These are phyloP conservation scores for Eragrostis nindensis DNA, from an alignment of 176 grass and related monocot species.

Conservation along the genomic window DNA sequence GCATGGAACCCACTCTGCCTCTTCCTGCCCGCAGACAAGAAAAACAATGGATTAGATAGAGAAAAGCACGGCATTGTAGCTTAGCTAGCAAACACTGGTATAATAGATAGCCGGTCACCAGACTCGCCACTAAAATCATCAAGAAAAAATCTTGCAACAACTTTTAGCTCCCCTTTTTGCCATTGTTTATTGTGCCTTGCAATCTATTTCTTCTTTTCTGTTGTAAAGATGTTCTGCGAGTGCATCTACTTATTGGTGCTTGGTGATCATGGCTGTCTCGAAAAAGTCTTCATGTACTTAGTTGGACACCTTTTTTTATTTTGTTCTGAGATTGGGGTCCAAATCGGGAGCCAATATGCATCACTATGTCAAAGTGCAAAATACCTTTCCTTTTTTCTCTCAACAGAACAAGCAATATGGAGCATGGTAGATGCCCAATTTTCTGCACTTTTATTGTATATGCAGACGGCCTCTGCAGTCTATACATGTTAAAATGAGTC, in stretches of 20 bases:
- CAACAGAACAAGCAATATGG: not conserved
- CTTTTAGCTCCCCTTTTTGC: constrained; percentile 4
- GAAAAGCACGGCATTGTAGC: constrained; percentile 10
- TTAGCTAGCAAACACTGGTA: constrained; percentile 15
- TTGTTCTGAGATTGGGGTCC: not conserved
- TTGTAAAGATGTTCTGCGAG: constrained; percentile 22
- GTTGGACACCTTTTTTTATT: not conserved
- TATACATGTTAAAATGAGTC: not conserved
- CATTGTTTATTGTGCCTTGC: not conserved
- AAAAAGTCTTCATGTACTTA: constrained; percentile 26
- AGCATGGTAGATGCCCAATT: not conserved
- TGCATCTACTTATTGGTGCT: constrained; percentile 37
- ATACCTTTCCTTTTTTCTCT: not conserved
- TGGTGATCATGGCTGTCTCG: constrained; percentile 42
- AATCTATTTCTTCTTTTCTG: constrained; percentile 14
- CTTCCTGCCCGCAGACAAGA: constrained; percentile 24
- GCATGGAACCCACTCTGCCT: constrained; percentile 41
- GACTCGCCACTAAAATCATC: constrained; percentile 16
- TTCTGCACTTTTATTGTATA: not conserved
- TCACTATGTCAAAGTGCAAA: not conserved
- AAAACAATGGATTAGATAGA: constrained; percentile 6
- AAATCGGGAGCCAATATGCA: not conserved
- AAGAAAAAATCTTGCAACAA: constrained; percentile 18
- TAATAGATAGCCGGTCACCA: not conserved
- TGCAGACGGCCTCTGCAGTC: not conserved